These are phyloP conservation scores for Candida pseudocylindracea DNA, from an alignment of 1,139 yeast genomes.

Conservation along the genomic window DNA sequence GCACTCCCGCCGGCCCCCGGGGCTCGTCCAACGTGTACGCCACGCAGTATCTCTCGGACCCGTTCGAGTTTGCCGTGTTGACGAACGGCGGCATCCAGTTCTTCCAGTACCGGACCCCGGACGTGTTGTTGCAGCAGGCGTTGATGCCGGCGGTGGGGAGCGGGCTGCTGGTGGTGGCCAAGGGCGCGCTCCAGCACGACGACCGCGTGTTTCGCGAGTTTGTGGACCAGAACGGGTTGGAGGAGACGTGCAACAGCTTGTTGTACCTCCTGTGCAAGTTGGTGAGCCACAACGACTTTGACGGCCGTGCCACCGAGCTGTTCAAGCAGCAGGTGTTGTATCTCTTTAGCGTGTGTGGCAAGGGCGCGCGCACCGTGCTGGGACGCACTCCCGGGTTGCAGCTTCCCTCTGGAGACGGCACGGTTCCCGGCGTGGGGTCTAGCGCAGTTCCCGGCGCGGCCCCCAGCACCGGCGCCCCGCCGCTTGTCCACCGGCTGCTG, in stretches of 20 bases:
- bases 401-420: too few relatives aligned
- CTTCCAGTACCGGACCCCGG: conserved; percentile 62
- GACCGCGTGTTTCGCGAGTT: conserved; percentile 7
- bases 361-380: conserved; percentile 23
- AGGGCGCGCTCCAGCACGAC: too few relatives aligned
- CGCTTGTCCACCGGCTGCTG: conserved; percentile 47
- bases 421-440: too few relatives aligned
- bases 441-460: too few relatives aligned
- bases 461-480: conserved; percentile 14
- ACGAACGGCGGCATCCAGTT: conserved; percentile 63
- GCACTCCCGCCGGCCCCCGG: conserved; percentile 52
- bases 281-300: conserved; percentile 24
- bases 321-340: conserved; percentile 25
- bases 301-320: neutral
- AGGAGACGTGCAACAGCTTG: conserved; percentile 76
- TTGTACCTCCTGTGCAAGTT: conserved; percentile 63
- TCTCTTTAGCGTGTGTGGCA: conserved; percentile 30
- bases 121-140: conserved; percentile 45
- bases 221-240: conserved; percentile 25
- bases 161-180: too few relatives aligned
- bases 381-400: neutral
- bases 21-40: conserved; percentile 76
- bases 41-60: conserved; percentile 47
- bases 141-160: conserved; percentile 7
- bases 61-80: conserved; percentile 55